These are phyloP conservation scores for Hansenula sp. DNA, from an alignment of 1,139 yeast genomes.

Conservation along the genomic window DNA sequence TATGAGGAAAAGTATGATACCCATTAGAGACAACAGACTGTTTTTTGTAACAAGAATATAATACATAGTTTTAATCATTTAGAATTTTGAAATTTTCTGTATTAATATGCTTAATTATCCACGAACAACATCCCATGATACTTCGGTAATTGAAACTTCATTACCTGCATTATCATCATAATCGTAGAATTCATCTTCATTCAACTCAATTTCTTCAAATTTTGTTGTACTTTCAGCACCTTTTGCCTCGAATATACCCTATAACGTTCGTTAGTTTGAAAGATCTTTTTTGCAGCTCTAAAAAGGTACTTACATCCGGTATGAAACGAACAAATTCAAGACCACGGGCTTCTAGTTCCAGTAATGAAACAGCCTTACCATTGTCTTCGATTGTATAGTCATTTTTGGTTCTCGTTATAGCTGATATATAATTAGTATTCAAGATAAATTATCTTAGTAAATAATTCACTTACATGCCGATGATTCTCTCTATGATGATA, in stretches of 20 bases:
- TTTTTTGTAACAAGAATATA: too few relatives aligned
- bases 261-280: not conserved
- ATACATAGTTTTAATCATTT: too few relatives aligned
- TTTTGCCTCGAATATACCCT: slow-evolving; percentile 58
- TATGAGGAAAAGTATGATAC: not conserved
- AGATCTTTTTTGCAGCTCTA: too few relatives aligned
- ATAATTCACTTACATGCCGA: slow-evolving; percentile 17
- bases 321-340: slow-evolving; percentile 65
- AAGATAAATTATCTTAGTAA: slow-evolving; percentile 21
- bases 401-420: slow-evolving; percentile 32
- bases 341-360: slow-evolving; percentile 84
- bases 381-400: slow-evolving; percentile 31
- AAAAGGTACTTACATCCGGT: slow-evolving; percentile 36
- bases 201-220: slow-evolving; percentile 64
- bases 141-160: slow-evolving; percentile 79
- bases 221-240: slow-evolving; percentile 48
- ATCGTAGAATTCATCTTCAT: slow-evolving; percentile 90
- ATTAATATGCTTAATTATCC: slow-evolving; percentile 4
- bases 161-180: slow-evolving; percentile 81
- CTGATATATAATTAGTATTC: slow-evolving; percentile 19
- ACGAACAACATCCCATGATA: slow-evolving; percentile 50
- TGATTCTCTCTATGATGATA: slow-evolving; percentile 28
- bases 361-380: slow-evolving; percentile 32
- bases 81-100: too few relatives aligned
- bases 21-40: too few relatives aligned